Conservation (phyloP, 2,329 filamentous ascomycete species). For the Didymosphaeria variabile region DNA sequence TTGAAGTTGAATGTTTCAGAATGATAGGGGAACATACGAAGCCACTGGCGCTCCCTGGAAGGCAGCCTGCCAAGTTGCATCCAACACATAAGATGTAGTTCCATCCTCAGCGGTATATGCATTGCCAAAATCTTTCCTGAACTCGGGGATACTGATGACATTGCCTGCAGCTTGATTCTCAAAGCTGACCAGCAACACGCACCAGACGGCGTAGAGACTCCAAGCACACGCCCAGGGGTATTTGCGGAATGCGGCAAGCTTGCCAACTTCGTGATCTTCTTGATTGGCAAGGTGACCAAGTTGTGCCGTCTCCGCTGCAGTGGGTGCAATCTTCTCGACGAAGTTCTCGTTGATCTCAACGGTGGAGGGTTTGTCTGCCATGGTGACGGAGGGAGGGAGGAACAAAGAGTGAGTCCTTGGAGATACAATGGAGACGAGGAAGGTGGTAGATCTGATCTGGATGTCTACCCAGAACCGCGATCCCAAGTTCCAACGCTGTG, state of each 20-base stretch:
- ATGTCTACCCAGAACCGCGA: conserved; percentile 3
- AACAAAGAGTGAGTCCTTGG: not conserved
- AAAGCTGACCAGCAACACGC: conserved; percentile 52
- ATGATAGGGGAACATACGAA: conserved; percentile 30
- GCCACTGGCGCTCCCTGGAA: conserved; percentile 56
- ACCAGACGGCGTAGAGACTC: conserved; percentile 54
- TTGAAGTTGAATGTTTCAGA: too few relatives aligned
- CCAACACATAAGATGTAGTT: conserved; percentile 51
- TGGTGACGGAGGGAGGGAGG: conserved; percentile 4
- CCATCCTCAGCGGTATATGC: conserved; percentile 33
- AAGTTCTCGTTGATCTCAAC: conserved; percentile 29
- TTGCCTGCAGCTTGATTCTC: conserved; percentile 55
- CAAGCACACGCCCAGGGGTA: conserved; percentile 45
- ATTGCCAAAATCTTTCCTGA: conserved; percentile 57
- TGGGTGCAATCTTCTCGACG: conserved; percentile 20
- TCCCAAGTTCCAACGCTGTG: not conserved
- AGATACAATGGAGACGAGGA: not conserved
- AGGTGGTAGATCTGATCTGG: not conserved
- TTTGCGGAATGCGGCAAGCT: conserved; percentile 36
- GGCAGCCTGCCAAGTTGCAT: conserved; percentile 56
- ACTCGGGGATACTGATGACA: conserved; percentile 56
- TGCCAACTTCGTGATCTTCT: conserved; percentile 33
- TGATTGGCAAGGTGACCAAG: conserved; percentile 31
- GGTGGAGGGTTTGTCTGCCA: conserved; percentile 17
- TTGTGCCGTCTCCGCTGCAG: conserved; percentile 19